phyloP scores from a whole-genome alignment of 2,329 filamentous ascomycete genomes.

The Paramyrothecium sp. region DNA sequence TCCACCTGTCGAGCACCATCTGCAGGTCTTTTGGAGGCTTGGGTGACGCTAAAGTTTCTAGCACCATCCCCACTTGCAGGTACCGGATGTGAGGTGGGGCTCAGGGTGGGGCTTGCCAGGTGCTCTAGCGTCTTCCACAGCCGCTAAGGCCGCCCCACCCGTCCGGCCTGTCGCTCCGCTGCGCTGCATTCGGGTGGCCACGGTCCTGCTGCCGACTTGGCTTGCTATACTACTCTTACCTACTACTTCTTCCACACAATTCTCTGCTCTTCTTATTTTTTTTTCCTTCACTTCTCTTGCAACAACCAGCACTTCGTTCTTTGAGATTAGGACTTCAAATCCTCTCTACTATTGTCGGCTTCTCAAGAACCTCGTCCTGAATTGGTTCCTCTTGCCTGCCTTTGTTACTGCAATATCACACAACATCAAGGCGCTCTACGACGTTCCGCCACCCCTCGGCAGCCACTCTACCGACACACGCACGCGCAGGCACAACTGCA shows the following conservation, averaged over 20 bases:
- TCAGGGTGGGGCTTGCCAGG: not conserved
- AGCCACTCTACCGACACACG: slow-evolving; percentile 13
- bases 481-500: slow-evolving; percentile 13
- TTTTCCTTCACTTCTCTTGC: slow-evolving; percentile 4
- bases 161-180: not conserved
- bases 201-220: not conserved
- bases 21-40: not conserved
- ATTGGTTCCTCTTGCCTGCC: not conserved
- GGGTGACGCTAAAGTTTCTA: not conserved
- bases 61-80: not conserved
- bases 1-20: not conserved
- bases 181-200: not conserved
- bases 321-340: too few species aligned
- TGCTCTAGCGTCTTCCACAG: not conserved
- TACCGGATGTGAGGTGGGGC: not conserved
- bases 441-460: not conserved
- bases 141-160: not conserved
- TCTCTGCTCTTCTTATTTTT: slow-evolving; percentile 11
- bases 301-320: not conserved
- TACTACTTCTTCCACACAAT: slow-evolving; percentile 5
- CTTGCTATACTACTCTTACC: not conserved
- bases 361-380: too few species aligned
- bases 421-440: not conserved
- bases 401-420: not conserved
- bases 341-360: too few species aligned